Evolutionary conservation across 1,284 basidiomycete species (phyloP), one percentile per base, ranked within the genome.

Genomic region (Mycosarcoma mackinlayi): DNA sequence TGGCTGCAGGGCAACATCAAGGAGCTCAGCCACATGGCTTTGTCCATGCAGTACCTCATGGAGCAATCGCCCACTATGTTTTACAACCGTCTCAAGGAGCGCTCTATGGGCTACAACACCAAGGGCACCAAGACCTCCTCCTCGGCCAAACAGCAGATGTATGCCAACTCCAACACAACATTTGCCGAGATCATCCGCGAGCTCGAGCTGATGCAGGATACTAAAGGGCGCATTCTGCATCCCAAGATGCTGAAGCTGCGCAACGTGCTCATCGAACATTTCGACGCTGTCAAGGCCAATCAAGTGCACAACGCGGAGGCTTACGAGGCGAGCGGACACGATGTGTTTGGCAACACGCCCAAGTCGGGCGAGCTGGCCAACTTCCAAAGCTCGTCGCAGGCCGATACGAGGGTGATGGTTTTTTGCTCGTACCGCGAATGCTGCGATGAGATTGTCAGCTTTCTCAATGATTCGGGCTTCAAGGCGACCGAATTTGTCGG

Each of bases 231-330:
- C 73, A 82, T 86, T 4, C 81, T 87, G 39, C 96, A 99, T 83
- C 96, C 96, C 3, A 99, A 99, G 85, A 92, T 98, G 89, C 90
- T 91, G 34, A 90, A 87, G 64, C 86, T 97, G 14, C 53, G 52
- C 30, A 60, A 75, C 18, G 67, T 77, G 38, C 58, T 82, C 13
- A 39, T 55, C 23, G 56, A 68, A 8, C 81, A 82, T 44, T 80
- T 82, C 50, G 62, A 63, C 52, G 35, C 52, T 10, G 48, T 53
- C 49, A 49, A 57, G 31, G 55, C 45, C 6, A 56, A 61, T n/a
- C 88, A 90, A 52, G 85, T 87, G 9, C 85, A 94, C 2, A 84
- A 94, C 8, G 88, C 91, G 34, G 91, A 96, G 81, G 68, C 72
- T 1, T 49, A 47, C 18, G 58, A 44, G 19, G 57, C 54, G 41